Evolutionary conservation across 1,139 yeast species (phyloP), one percentile per base, ranked within the genome.

Genomic region (Wickerhamomyces sp.): DNA sequence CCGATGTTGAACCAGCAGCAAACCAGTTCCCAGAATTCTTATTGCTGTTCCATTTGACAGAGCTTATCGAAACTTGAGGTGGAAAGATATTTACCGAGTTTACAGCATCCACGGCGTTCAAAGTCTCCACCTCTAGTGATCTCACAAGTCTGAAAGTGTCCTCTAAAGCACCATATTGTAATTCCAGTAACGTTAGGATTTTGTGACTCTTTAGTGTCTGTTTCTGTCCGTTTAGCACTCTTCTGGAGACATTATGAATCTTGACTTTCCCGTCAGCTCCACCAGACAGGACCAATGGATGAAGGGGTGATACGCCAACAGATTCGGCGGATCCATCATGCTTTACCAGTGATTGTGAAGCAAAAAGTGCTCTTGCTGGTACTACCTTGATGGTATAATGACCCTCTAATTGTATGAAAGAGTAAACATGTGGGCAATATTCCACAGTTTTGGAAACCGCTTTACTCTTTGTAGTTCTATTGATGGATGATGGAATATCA

Each of bases 1-100:
- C 97, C 5, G 79, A 69, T 7, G 77, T 75, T 14, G 84, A 75
- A 1, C 81, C 81, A n/a, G 83, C 82, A 4, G 84, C 83, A 62
- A 75, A 84, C 62, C 76, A 71, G 14, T 81, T 79, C n/a, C 80
- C 79, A 33, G 73, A 73, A 1, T 53, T 47, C 1, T 63, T 51
- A 42, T 70, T 72, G 46, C 79, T 85, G 56, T 79, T 79, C 91
- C 95, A 86, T 10, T 78, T 74, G 1, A 81, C 48, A 7, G 79
- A 61, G 0, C 83, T 73, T 6, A 87, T 68, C 23, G 71, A 65
- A 4, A 81, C 69, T 13, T 79, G 76, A 10, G 76, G 70, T 5
- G 89, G 84, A 48, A 73, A 76, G 2, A 77, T 62, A 11, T 69
- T 66, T 13, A 69, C 50, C 29, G 52, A 54, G 8, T 58, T 54